Evolutionary conservation across 169 alveolate genomes (phyloP), one percentile per base, ranked within the genome.

Genomic region (Plasmodium ovale): DNA sequence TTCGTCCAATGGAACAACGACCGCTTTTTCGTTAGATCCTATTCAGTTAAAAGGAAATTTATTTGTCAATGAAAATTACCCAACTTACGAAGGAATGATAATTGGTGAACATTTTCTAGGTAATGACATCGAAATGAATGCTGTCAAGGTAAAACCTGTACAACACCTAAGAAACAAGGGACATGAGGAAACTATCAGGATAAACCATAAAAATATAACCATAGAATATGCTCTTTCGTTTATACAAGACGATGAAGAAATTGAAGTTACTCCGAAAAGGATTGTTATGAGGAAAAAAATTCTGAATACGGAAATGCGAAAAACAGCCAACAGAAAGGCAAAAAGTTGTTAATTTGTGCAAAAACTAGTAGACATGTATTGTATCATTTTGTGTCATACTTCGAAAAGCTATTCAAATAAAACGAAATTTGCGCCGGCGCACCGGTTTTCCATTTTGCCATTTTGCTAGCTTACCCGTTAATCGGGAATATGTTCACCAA

Each of bases 261-360:
- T 97, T 3, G 99, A 97, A 92, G 97, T 97, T 14, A 97, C 99
- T 37, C 99, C 99, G n/a, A 95, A 96, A 58, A 71, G 97, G 53
- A 93, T 97, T 29, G 95, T 97, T 47, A 95, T 97, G 87, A 89
- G 99, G 51, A 97, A 97, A 87, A 96, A 94, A 89, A 92, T 85
- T 2, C 82, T 87, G 7, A 68, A 65, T 27, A 92, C 85, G 16
- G 91, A 85, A 60, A 19, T 39, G 44, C 67, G 91, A 85, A 85
- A 85, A 69, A 70, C 91, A 29, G 91, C 91, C 25, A 85, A 85
- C 29, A 85, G 87, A 25, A 85, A 85, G 39, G 64, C 77, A 25
- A 85, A 85, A 53, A 49, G 5, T 70, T 42, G 56, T 31, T 56
- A 72, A 72, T 14, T 10, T 3, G 4, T 6, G 16, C n/a, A 23